phyloP scores from a whole-genome alignment of 805 yeast genomes.

The Saturnispora gosingensis region DNA sequence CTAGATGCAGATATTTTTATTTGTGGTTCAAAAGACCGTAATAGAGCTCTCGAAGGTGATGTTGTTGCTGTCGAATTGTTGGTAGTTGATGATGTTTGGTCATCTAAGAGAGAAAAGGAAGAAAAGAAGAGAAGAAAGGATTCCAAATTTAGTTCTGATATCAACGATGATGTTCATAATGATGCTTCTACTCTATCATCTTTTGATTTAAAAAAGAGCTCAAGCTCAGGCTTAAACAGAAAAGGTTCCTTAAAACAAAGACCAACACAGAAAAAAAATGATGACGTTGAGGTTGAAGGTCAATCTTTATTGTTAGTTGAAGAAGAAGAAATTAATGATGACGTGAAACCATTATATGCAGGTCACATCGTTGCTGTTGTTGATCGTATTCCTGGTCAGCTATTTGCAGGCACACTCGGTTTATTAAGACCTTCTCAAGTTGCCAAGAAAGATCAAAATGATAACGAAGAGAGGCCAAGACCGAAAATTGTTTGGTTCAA shows the following conservation, averaged over 20 bases:
- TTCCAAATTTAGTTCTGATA: slow-evolving; percentile 26
- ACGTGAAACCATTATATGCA: slow-evolving; percentile 86
- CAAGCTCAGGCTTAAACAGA: slow-evolving; percentile 40
- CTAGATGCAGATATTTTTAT: slow-evolving; percentile 95
- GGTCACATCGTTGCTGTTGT: slow-evolving; percentile 98
- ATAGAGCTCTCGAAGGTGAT: slow-evolving; percentile 95
- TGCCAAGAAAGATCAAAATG: slow-evolving; percentile 47
- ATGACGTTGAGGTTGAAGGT: slow-evolving; percentile 98
- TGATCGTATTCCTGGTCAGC: slow-evolving; percentile 94
- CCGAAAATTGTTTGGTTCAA: slow-evolving; percentile 99
- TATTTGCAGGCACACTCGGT: slow-evolving; percentile 91
- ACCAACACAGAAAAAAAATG: slow-evolving; percentile 95
- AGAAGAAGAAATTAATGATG: slow-evolving; percentile 92
- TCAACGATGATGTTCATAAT: slow-evolving; percentile 65
- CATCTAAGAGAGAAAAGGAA: slow-evolving; percentile 89
- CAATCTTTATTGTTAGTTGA: slow-evolving; percentile 85
- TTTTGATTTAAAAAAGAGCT: neutral
- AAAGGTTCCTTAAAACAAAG: slow-evolving; percentile 89
- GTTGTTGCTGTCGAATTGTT: slow-evolving; percentile 90
- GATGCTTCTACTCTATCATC: slow-evolving; percentile 56
- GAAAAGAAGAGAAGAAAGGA: slow-evolving; percentile 80
- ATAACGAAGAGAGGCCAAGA: slow-evolving; percentile 25
- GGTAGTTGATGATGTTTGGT: slow-evolving; percentile 97
- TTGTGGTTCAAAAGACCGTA: slow-evolving; percentile 97
- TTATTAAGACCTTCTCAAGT: slow-evolving; percentile 92